These are phyloP conservation scores for Thalia dealbata DNA, from an alignment of 176 grass and related monocot genomes.

Conservation along the genomic window DNA sequence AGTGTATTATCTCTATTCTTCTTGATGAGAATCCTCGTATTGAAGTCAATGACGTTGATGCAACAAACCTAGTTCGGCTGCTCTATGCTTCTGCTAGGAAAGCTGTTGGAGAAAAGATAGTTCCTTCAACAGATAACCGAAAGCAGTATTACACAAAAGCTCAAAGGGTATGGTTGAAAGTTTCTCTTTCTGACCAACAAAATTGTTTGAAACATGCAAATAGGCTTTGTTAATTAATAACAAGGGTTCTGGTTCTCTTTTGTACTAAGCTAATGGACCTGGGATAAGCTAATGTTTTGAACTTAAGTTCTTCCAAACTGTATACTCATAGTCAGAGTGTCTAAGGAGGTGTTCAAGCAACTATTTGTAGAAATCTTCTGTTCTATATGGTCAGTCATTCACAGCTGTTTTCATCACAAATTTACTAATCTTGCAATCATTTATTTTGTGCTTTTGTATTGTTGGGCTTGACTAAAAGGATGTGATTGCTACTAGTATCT, in stretches of 20 bases:
- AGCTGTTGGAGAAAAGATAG: constrained; percentile 87
- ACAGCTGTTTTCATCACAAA: background rate
- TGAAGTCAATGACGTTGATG: constrained; percentile 80
- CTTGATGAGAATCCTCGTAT: constrained; percentile 67
- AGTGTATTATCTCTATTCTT: constrained; percentile 82
- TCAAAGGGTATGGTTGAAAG: constrained; percentile 45
- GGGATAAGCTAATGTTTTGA: background rate
- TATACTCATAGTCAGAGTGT: background rate
- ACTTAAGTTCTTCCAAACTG: background rate
- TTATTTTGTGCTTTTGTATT: background rate
- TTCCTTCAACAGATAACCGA: constrained; percentile 74
- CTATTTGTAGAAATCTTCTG: background rate
- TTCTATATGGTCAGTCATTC: background rate
- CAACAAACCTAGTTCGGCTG: constrained; percentile 82
- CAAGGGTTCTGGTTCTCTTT: background rate
- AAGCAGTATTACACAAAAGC: constrained; percentile 77
- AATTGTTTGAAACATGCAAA: constrained; percentile 1
- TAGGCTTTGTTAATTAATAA: constrained; percentile 6
- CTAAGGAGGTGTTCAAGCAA: background rate
- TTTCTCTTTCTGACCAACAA: constrained; percentile 14
- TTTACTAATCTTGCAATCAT: background rate
- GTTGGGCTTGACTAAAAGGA: background rate
- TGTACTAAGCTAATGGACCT: background rate
- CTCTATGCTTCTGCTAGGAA: constrained; percentile 83
- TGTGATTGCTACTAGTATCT: background rate